Evolutionary conservation across 2,329 filamentous ascomycete species (phyloP), one percentile per base, ranked within the genome.

Genomic region (Cordyceps cateniannulata): DNA sequence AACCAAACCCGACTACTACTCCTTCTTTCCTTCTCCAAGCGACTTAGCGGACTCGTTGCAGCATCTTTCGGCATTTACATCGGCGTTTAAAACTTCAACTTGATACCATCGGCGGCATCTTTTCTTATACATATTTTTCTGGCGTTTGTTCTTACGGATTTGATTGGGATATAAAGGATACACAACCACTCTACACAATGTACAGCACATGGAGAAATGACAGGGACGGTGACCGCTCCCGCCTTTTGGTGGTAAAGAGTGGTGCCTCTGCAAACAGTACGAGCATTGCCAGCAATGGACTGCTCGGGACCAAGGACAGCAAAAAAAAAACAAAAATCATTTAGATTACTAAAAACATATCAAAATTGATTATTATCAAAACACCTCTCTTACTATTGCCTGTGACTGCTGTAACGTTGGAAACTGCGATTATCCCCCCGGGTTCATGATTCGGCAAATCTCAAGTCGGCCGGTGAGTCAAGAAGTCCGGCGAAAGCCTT

Each of bases 51-150:
- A 27, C 51, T 42, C 42, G 48, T 56, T 49, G 58, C 60, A 53
- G 57, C 56, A 65, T 57, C 16, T 49, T 32, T 55, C n/a, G 48
- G 47, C 59, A 38, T 50, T 59, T 56, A 20, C 35, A 57, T 51
- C n/a, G 52, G 50, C 59, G 44, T 59, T 50, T 16, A 14, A 32
- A 40, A 42, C 8, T 6, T 14, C 20, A n/a, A n/a, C 25, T 38
- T 40, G 51, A 57, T 60, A 59, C 47, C 52, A 61, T 35, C 1
- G 32, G 32, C n/a, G 32, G 32, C 25, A 22, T 54, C 3, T 38
- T 18, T 54, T 53, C n/a, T n/a, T 40, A 40, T 5, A 3, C 6
- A 10, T 27, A 27, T 42, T 50, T 7, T 22, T 56, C 35, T 7
- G 16, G 40, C 16, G 40, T 42, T n/a, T 42, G 16, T 42, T 40